Base-by-base conservation (phyloP, 2,329 filamentous ascomycete species). In the Colletotrichum simmondsii region DNA sequence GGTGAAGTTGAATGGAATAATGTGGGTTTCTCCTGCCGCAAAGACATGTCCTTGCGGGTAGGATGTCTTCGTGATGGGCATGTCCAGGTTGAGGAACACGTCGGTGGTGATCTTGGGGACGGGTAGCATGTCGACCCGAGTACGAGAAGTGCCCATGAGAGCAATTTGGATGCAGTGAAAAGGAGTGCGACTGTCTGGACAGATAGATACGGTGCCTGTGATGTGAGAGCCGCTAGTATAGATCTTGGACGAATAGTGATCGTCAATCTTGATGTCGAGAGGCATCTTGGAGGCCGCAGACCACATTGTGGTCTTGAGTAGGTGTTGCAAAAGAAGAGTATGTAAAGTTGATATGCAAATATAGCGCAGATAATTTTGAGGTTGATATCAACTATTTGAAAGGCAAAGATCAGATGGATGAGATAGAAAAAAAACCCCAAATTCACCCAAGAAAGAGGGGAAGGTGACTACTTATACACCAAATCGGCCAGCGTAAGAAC, bases 1-100 rank as follows among this genome's bases (percentile, higher is more conserved):
- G 67, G 90, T 85, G 75, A 91, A 91, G 80, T 88, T 80, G 80
- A 91, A 89, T 10, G 88, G 88, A n/a, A 91, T 79, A 11, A 77
- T 83, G 78, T 89, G 88, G n/a, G 82, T 83, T 73, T 79, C 78
- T 1, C 84, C 86, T 16, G 84, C 82, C 77, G 86, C 80, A 68
- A 90, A 86, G 30, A 87, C 76, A 37, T 84, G 81, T 14, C 84
- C 81, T 7, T 80, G 79, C 1, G 89, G 88, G 62, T 90, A 86
- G 7, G 81, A 77, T 0, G 83, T 81, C 22, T 83, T 82, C 10
- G 81, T 77, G 16, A 90, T 81, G 6, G 89, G 89, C 85, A 91
- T 90, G 67, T 84, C 81, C 72, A 89, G 80, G 81, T 89, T 89
- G 76, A 91, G 83, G 62, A 91, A 90, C 14, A 85, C 86, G 68